Percentiles rank a stretch among this genome's conserved stretches.
phyloP scores from a whole-genome alignment of 352 stramenopile species.

The Globisporangium middletonii region DNA sequence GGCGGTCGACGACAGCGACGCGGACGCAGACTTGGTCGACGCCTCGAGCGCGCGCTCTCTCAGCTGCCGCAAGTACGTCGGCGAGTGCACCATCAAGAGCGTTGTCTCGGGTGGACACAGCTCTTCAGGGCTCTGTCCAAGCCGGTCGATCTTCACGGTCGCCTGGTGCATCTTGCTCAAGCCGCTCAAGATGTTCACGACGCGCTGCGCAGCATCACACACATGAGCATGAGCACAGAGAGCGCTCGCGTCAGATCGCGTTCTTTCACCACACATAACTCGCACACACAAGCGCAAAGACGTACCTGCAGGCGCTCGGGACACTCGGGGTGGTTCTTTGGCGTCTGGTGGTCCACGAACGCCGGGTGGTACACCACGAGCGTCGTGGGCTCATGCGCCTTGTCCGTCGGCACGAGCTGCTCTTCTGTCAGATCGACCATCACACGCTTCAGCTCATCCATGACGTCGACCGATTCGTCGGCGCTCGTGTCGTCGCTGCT shows the following conservation, averaged over 20 bases:
- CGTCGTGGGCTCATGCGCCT: slow-evolving; percentile 38
- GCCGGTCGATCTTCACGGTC: slow-evolving; percentile 59
- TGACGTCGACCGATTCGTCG: slow-evolving; percentile 22
- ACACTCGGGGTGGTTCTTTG: slow-evolving; percentile 77
- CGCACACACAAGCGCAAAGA: slow-evolving; percentile 10
- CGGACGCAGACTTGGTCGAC: slow-evolving; percentile 21
- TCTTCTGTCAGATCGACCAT: slow-evolving; percentile 77
- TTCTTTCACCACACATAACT: background rate
- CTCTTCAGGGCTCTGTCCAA: slow-evolving; percentile 62
- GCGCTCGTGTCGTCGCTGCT: slow-evolving; percentile 11
- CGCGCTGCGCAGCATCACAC: slow-evolving; percentile 28
- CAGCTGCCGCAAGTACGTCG: slow-evolving; percentile 71
- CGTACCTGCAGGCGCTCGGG: slow-evolving; percentile 74
- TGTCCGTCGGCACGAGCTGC: slow-evolving; percentile 18
- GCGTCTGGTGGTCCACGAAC: slow-evolving; percentile 82
- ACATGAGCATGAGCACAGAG: background rate
- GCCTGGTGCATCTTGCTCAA: slow-evolving; percentile 62
- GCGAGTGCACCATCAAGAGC: slow-evolving; percentile 76
- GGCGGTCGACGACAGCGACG: slow-evolving; percentile 19
- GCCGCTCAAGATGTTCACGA: slow-evolving; percentile 59
- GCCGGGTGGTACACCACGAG: slow-evolving; percentile 79
- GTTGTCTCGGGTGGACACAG: slow-evolving; percentile 70
- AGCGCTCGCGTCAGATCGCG: background rate
- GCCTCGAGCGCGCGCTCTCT: slow-evolving; percentile 62
- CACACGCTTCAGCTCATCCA: slow-evolving; percentile 72